phyloP scores from a whole-genome alignment of 2,329 filamentous ascomycete species.

The Alternaria ventricosa region DNA sequence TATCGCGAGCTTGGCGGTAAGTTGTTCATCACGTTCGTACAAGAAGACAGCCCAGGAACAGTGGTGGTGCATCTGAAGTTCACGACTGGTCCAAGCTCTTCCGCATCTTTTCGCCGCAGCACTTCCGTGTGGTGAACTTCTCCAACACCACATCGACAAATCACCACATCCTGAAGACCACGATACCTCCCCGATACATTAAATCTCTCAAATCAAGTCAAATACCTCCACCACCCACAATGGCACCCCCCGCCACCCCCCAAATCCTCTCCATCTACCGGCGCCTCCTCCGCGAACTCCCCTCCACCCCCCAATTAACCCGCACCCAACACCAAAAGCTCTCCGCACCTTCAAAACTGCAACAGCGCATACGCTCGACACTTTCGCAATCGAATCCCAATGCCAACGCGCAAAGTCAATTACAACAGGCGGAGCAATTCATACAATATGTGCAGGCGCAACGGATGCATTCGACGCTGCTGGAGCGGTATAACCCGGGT shows the following conservation, averaged over 20 bases:
- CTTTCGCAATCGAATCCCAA: constrained; percentile 53
- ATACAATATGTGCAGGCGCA: constrained; percentile 84
- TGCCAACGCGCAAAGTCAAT: constrained; percentile 23
- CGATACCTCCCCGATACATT: not conserved
- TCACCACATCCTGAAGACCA: not conserved
- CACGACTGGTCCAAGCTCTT: constrained; percentile 30
- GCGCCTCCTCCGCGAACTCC: constrained; percentile 85
- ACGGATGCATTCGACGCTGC: constrained; percentile 76
- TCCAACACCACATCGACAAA: not conserved
- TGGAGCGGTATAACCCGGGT: constrained; percentile 94
- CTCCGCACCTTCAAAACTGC: constrained; percentile 69
- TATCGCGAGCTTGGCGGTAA: constrained; percentile 18
- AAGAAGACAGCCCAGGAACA: not conserved
- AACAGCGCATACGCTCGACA: constrained; percentile 70
- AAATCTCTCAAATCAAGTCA: not conserved
- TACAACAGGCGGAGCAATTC: constrained; percentile 75
- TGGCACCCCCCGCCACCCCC: constrained; percentile 50
- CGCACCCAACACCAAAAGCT: constrained; percentile 49
- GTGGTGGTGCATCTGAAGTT: constrained; percentile 9
- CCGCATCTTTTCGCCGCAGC: constrained; percentile 37
- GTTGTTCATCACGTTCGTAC: constrained; percentile 14
- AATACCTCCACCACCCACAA: constrained; percentile 17
- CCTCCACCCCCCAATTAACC: constrained; percentile 63
- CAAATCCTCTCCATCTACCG: constrained; percentile 81
- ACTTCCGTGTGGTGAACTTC: constrained; percentile 24